Conservation (phyloP, 257 asterid species). For the Leonotis leonurus region DNA sequence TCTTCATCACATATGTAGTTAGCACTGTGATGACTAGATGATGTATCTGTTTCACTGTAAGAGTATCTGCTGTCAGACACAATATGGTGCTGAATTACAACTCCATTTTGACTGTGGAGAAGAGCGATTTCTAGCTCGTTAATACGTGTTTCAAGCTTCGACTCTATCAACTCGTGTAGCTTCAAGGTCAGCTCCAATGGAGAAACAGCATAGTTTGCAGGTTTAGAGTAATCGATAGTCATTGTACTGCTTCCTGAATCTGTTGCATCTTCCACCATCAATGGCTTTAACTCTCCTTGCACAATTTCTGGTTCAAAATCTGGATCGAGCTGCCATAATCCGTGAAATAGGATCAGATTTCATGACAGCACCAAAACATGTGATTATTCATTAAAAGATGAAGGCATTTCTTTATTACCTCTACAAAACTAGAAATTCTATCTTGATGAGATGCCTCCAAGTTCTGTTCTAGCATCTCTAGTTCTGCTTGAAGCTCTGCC, state of each 20-base stretch:
- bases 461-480: slow-evolving; percentile 59
- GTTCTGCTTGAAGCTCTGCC: slow-evolving; percentile 76
- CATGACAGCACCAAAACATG: not conserved
- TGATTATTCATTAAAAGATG: not conserved
- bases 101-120: slow-evolving; percentile 18
- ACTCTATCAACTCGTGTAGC: slow-evolving; percentile 55
- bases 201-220: slow-evolving; percentile 48
- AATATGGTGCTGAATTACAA: slow-evolving; percentile 15
- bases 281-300: slow-evolving; percentile 32
- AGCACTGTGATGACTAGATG: slow-evolving; percentile 28
- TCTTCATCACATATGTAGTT: slow-evolving; percentile 19
- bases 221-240: slow-evolving; percentile 20
- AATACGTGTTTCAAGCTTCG: slow-evolving; percentile 45
- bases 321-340: slow-evolving; percentile 35
- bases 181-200: slow-evolving; percentile 55
- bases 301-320: slow-evolving; percentile 36
- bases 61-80: slow-evolving; percentile 18
- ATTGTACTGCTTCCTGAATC: slow-evolving; percentile 21
- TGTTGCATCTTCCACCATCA: slow-evolving; percentile 14
- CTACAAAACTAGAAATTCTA: slow-evolving; percentile 24
- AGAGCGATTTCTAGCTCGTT: slow-evolving; percentile 55
- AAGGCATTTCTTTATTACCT: slow-evolving; percentile 37
- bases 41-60: slow-evolving; percentile 22
- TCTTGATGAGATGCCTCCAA: slow-evolving; percentile 33
- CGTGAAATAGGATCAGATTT: not conserved